Percentiles rank a stretch among this genome's conserved stretches.
phyloP scores from a whole-genome alignment of 2,329 filamentous ascomycete species.

The Gaeumannomyces tritici region DNA sequence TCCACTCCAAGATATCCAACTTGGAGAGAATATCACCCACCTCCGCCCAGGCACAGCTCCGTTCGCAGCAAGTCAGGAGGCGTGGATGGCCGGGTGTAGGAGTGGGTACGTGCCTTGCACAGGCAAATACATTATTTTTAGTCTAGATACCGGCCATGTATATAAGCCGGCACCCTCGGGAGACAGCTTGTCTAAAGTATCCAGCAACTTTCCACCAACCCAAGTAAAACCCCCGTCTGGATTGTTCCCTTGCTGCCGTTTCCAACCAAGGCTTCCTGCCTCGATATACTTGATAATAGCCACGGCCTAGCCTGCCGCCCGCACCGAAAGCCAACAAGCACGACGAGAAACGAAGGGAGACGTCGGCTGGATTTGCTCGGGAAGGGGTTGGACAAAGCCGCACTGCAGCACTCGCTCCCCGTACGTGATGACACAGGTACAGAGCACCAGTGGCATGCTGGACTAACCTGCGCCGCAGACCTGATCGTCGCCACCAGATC shows the following conservation, averaged over 20 bases:
- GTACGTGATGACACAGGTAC: neutral
- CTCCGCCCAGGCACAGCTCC: constrained; percentile 9
- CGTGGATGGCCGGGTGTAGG: neutral
- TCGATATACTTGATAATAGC: no score
- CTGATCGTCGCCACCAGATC: neutral
- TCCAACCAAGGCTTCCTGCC: neutral
- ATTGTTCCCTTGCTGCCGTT: neutral
- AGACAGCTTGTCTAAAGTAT: neutral
- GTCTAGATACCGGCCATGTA: neutral
- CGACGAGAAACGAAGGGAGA: neutral
- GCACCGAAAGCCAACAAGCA: neutral
- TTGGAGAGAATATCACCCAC: constrained; percentile 13
- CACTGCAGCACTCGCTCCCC: neutral
- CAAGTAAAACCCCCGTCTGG: neutral
- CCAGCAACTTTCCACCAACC: neutral
- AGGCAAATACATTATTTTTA: constrained; percentile 5
- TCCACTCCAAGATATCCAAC: neutral
- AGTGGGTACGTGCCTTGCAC: constrained; percentile 4
- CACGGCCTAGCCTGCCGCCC: no score
- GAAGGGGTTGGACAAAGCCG: neutral
- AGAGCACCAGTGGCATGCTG: neutral
- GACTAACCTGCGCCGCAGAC: neutral
- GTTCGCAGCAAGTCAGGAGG: constrained; percentile 14
- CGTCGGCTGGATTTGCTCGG: no score
- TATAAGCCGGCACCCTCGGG: constrained; percentile 1